Evolutionary conservation across 2,329 filamentous ascomycete species (phyloP), one percentile per base, ranked within the genome.

Genomic region (Cladophialophora chaetospira): DNA sequence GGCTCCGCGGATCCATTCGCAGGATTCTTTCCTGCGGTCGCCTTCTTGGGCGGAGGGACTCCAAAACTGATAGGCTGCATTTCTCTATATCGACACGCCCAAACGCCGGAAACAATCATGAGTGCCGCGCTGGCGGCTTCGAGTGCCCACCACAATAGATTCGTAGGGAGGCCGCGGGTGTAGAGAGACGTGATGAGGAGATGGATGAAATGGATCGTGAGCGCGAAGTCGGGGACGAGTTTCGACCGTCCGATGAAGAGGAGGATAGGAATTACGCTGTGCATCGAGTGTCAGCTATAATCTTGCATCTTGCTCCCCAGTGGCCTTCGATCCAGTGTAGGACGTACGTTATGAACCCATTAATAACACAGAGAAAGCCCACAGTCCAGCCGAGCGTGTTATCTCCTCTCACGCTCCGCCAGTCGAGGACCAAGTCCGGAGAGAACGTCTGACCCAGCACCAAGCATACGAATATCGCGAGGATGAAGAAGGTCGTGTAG

Each of bases 51-150:
- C 31, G 55, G 40, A 3, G 48, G 67, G 2, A 87, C 87, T 17
- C 91, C 91, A 69, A 97, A 97, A 57, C 84, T 87, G 66, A 97
- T 95, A 9, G 94, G 93, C 68, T 85, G 82, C 54, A 99, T 76
- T 74, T 99, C 94, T 59, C 93, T 82, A 79, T 91, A 95, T 68
- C 87, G 90, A 70, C 93, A 97, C 2, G 87, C 89, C 89, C 93
- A 97, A 33, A 95, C 87, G 3, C 90, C 92, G 1, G 94, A 77
- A 44, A 78, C 83, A 6, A 80, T 83, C 85, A 89, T 89, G 33
- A 88, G 69, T 0, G 74, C 75, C 4, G 82, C 79, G 63, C 84
- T 88, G 36, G 77, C 77, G 46, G 79, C 72, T 68, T 89, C 86
- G 1, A 89, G 71, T 1, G 75, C 77, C 93, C 94, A 99, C 94